phyloP scores from a whole-genome alignment of 768 basidiomycete genomes.

The Amanita rubescens region DNA sequence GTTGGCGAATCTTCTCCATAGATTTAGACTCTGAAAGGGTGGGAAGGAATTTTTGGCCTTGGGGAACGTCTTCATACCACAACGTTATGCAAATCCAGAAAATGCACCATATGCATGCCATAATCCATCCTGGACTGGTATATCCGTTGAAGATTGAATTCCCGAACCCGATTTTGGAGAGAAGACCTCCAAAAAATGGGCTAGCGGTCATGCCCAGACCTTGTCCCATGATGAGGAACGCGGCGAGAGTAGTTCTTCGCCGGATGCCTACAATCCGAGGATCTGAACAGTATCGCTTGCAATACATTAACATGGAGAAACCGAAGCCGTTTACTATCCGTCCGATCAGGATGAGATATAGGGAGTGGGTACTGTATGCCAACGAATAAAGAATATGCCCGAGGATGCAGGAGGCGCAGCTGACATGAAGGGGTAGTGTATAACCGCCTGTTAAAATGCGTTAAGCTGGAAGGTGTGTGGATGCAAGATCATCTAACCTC shows the following conservation, averaged over 20 bases:
- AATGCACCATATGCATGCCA: conserved; percentile 45
- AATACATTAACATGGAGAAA: conserved; percentile 61
- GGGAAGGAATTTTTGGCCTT: neutral
- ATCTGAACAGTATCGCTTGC: conserved; percentile 63
- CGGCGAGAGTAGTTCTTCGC: conserved; percentile 52
- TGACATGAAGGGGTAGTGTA: conserved; percentile 44
- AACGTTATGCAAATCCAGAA: conserved; percentile 37
- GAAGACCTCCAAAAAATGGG: conserved; percentile 54
- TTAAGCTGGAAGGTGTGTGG: neutral
- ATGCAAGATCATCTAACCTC: conserved; percentile 29
- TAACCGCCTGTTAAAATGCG: conserved; percentile 39
- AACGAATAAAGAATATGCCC: conserved; percentile 56
- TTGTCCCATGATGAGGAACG: conserved; percentile 58
- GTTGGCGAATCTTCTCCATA: neutral
- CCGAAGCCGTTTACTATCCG: conserved; percentile 55
- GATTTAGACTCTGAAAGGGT: neutral
- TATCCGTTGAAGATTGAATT: conserved; percentile 58
- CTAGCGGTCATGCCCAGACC: conserved; percentile 55
- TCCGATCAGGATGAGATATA: conserved; percentile 66
- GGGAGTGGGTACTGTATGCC: conserved; percentile 50
- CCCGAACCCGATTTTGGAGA: conserved; percentile 53
- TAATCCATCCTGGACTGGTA: conserved; percentile 61
- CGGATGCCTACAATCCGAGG: conserved; percentile 58
- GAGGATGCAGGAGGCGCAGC: conserved; percentile 44
- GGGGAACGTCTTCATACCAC: conserved; percentile 34